These are phyloP conservation scores for Zygoascus bituminiphila DNA, from an alignment of 805 yeast genomes.

Conservation along the genomic window DNA sequence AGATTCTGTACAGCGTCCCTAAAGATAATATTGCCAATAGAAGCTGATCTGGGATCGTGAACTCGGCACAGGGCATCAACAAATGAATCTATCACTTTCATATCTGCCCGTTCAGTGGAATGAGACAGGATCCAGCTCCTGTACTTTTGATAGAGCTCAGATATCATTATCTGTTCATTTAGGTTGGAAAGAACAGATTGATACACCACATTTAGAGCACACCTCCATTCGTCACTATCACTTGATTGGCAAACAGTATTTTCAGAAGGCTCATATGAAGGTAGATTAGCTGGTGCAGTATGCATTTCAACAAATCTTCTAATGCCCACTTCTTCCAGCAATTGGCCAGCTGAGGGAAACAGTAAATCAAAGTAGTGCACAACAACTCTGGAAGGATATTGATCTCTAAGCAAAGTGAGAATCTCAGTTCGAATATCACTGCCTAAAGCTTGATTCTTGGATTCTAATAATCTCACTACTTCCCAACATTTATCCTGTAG, in stretches of 20 bases:
- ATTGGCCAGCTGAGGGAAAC: conserved; percentile 14
- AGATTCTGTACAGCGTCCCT: conserved; percentile 12
- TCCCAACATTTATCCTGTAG: conserved; percentile 23
- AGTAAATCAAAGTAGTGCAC: conserved; percentile 12
- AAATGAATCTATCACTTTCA: conserved; percentile 20
- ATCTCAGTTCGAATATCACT: conserved; percentile 21
- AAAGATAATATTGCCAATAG: conserved; percentile 18
- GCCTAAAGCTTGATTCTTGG: conserved; percentile 11
- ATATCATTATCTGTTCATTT: conserved; percentile 5
- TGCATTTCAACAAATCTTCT: neutral
- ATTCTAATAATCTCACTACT: conserved; percentile 14
- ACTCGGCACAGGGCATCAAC: conserved; percentile 17
- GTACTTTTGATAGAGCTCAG: neutral
- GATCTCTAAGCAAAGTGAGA: conserved; percentile 18
- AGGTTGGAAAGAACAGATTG: conserved; percentile 19
- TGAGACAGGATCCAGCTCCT: neutral
- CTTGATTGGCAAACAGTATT: neutral
- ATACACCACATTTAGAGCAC: conserved; percentile 19
- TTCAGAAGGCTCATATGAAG: neutral
- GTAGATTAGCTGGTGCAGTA: neutral
- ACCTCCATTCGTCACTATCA: neutral
- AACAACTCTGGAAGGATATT: conserved; percentile 17
- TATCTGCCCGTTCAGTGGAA: neutral
- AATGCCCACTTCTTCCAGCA: conserved; percentile 15
- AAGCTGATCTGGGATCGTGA: conserved; percentile 7